Evolutionary conservation across 2,329 filamentous ascomycete species (phyloP).

Genomic region (Cladosporium sp.): DNA sequence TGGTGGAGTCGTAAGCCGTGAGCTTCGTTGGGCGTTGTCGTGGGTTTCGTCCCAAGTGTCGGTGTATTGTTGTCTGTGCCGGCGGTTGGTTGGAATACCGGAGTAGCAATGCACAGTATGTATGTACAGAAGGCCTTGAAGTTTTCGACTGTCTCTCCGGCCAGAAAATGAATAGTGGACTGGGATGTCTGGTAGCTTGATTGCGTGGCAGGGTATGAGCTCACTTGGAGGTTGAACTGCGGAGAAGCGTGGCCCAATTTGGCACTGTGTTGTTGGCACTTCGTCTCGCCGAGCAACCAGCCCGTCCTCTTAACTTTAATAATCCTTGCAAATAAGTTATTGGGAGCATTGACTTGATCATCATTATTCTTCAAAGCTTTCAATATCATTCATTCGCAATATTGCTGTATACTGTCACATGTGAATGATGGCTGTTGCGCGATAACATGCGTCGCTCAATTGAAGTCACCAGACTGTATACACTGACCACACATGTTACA

Average conservation of each 20-base stretch:
- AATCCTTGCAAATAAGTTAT: neutral
- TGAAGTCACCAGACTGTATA: neutral
- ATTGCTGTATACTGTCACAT: neutral
- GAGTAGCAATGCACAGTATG: neutral
- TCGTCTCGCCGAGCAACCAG: slow-evolving; percentile 2
- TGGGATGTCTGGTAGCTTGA: neutral
- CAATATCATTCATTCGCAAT: neutral
- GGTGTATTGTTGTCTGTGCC: neutral
- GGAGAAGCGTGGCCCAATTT: slow-evolving; percentile 13
- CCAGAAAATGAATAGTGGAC: neutral
- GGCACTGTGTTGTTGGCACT: slow-evolving; percentile 10
- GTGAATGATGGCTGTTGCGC: neutral
- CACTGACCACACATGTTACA: neutral
- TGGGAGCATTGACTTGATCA: neutral
- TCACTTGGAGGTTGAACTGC: slow-evolving; percentile 13
- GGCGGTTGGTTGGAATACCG: neutral
- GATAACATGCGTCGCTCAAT: neutral
- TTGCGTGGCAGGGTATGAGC: slow-evolving; percentile 17
- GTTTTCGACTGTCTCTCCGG: neutral
- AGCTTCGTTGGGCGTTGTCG: slow-evolving; percentile 4
- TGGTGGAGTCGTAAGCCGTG: slow-evolving; percentile 2
- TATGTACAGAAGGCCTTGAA: neutral
- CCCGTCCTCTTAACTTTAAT: neutral
- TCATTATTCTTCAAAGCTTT: neutral
- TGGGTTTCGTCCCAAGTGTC: neutral